A percentile compares a stretch with the other conserved stretches of the same genome.
phyloP scores from a whole-genome alignment of 2,329 filamentous ascomycete species.

The Hysterium pulicare region DNA sequence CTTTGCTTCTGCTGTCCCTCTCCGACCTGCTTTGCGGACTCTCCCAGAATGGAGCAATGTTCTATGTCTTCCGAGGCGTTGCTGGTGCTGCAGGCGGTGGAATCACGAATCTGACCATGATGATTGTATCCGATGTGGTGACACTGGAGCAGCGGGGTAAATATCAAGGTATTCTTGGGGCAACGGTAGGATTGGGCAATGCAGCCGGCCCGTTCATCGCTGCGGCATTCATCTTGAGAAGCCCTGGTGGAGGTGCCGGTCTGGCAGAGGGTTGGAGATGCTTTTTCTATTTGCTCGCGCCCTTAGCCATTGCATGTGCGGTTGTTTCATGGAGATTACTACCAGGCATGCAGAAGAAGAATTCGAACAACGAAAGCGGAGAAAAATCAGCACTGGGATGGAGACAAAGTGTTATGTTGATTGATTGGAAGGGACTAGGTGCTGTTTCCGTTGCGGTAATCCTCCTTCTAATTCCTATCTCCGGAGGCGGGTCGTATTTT shows the following conservation, averaged over 20 bases:
- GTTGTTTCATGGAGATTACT: neutral
- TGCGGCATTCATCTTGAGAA: neutral
- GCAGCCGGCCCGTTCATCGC: neutral
- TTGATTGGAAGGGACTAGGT: neutral
- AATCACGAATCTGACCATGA: constrained; percentile 44
- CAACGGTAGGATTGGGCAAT: neutral
- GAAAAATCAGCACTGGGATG: neutral
- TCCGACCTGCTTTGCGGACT: constrained; percentile 60
- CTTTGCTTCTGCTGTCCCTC: constrained; percentile 52
- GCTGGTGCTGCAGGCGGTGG: constrained; percentile 63
- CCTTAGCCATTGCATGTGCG: neutral
- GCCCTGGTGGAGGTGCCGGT: neutral
- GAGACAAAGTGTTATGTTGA: neutral
- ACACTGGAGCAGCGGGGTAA: constrained; percentile 36
- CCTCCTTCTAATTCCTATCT: constrained; percentile 59
- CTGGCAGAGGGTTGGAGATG: neutral
- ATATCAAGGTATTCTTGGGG: constrained; percentile 1
- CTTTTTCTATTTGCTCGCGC: neutral
- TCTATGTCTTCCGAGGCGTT: constrained; percentile 58
- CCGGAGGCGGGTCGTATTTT: constrained; percentile 56
- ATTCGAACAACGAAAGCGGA: neutral
- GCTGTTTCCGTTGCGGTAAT: constrained; percentile 36
- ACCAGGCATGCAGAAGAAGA: neutral
- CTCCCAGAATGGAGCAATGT: constrained; percentile 52
- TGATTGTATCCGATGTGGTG: constrained; percentile 37